Evolutionary conservation across 805 yeast species (phyloP).

Genomic region (Lipomyces chichibuensis): DNA sequence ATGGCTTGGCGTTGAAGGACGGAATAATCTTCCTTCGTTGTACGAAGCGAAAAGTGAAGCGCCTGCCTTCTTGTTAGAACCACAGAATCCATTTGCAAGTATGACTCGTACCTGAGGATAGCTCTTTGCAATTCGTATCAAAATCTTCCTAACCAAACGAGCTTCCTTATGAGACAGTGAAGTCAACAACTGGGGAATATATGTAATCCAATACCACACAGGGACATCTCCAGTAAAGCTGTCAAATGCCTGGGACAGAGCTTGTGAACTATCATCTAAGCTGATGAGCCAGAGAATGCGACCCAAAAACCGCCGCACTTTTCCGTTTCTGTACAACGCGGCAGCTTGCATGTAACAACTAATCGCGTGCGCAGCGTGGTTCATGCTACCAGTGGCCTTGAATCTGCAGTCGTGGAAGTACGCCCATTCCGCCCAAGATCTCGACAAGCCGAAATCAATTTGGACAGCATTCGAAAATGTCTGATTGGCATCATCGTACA

Average conservation of each 20-base stretch:
- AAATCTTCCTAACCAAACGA: slow-evolving; percentile 78
- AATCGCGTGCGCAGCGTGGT: slow-evolving; percentile 88
- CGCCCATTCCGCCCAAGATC: slow-evolving; percentile 99
- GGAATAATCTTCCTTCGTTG: slow-evolving; percentile 91
- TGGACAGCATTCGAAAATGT: slow-evolving; percentile 98
- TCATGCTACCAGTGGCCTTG: slow-evolving; percentile 81
- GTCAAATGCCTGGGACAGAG: slow-evolving; percentile 84
- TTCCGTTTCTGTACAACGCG: slow-evolving; percentile 89
- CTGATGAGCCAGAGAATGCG: slow-evolving; percentile 92
- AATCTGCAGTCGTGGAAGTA: slow-evolving; percentile 86
- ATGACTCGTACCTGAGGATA: slow-evolving; percentile 68
- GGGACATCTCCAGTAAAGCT: slow-evolving; percentile 95
- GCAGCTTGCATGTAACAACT: slow-evolving; percentile 98
- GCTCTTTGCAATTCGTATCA: slow-evolving; percentile 90
- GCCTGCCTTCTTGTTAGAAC: slow-evolving; percentile 50
- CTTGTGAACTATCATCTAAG: slow-evolving; percentile 81
- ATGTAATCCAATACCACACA: slow-evolving; percentile 99
- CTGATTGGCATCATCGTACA: slow-evolving; percentile 93
- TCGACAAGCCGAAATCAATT: slow-evolving; percentile 87
- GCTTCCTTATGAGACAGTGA: slow-evolving; percentile 92
- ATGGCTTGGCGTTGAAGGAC: slow-evolving; percentile 78
- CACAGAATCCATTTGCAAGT: background rate
- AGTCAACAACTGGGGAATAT: slow-evolving; percentile 89
- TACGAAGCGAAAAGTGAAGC: slow-evolving; percentile 89
- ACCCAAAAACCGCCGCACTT: slow-evolving; percentile 83